Percentiles rank a stretch among this genome's conserved stretches.
These are phyloP conservation scores for Ambrosia artemisiifolia DNA, from an alignment of 129 eudicot genomes.

Conservation along the genomic window DNA sequence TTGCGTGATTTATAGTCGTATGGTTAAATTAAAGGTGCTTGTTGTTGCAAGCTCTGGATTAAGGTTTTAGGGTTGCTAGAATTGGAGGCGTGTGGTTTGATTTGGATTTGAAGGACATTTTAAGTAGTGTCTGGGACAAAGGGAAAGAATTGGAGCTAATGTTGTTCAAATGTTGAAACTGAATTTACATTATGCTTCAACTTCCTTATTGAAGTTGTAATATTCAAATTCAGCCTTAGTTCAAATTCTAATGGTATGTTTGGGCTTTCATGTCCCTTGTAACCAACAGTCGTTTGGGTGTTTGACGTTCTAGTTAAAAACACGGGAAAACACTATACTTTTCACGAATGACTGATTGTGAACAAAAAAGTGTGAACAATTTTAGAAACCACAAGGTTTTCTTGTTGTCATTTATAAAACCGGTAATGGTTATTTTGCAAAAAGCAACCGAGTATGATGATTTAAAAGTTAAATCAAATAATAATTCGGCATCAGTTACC, in stretches of 20 bases:
- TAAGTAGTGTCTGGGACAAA: not conserved
- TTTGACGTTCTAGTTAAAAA: not conserved
- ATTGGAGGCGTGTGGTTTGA: too few relatives aligned
- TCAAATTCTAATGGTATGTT: not conserved
- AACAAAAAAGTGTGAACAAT: not conserved
- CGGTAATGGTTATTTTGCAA: not conserved
- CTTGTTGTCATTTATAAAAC: not conserved
- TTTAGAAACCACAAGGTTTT: not conserved
- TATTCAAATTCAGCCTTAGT: not conserved
- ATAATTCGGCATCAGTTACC: constrained; percentile 3
- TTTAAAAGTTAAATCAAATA: not conserved
- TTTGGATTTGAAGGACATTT: not conserved
- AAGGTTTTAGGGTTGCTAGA: not conserved
- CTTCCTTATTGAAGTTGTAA: not conserved
- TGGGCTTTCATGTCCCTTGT: not conserved
- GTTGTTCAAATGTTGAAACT: not conserved
- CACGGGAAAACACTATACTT: not conserved
- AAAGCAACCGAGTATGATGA: not conserved
- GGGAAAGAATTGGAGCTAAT: not conserved
- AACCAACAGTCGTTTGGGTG: too few relatives aligned
- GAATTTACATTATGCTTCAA: not conserved
- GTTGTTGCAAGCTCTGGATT: not conserved
- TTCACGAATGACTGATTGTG: not conserved
- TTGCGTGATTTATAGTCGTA: not conserved
- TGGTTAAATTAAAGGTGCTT: not conserved